Base-by-base conservation (phyloP, 2,329 filamentous ascomycete species). In the Colletotrichum sidae region DNA sequence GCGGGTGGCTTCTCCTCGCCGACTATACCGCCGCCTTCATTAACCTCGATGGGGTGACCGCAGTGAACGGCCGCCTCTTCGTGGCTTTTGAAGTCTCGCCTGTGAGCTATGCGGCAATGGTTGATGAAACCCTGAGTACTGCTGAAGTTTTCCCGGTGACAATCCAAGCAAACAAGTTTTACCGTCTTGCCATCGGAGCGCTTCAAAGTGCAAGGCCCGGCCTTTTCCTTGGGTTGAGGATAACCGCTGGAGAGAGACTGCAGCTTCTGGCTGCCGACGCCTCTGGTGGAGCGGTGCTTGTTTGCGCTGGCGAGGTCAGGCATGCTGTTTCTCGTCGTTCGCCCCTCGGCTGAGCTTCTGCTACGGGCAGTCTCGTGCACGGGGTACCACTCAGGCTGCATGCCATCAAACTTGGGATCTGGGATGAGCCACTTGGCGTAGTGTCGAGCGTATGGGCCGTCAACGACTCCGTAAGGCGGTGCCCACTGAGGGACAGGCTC, bases 51-150 rank as follows among this genome's bases (percentile, higher is more conserved):
- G 11, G 91, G 88, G 70, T 94, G 90, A 56, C 96, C 96, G 71
- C 93, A 96, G 65, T 92, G 91, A 60, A 94, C 86, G 39, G 95
- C 96, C 68, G 96, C 96, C 73, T 94, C 93, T 77, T 98, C 95
- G 74, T 99, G 96, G 72, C 93, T 97, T 80, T 97, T 95, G 83
- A 94, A 98, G 69, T 96, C 94, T 65, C 93, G 87, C 75, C 91
- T 92, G 79, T 99, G 96, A 34, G 94, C 94, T 72, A 99, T 98
- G 62, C 96, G 93, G 76, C 95, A 98, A 76, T 99, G 96, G 75
- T 99, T 99, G 81, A 99, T 96, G 79, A 98, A 98, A n/a, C 96
- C 96, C 78, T 98, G 96, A 0, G 94, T 96, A 80, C 94, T 98
- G 60, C 92, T 94, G 74, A 98, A 98, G 77, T 97, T 93, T 76